phyloP scores from a whole-genome alignment of 768 basidiomycete genomes.

The Mrakia blollopis region DNA sequence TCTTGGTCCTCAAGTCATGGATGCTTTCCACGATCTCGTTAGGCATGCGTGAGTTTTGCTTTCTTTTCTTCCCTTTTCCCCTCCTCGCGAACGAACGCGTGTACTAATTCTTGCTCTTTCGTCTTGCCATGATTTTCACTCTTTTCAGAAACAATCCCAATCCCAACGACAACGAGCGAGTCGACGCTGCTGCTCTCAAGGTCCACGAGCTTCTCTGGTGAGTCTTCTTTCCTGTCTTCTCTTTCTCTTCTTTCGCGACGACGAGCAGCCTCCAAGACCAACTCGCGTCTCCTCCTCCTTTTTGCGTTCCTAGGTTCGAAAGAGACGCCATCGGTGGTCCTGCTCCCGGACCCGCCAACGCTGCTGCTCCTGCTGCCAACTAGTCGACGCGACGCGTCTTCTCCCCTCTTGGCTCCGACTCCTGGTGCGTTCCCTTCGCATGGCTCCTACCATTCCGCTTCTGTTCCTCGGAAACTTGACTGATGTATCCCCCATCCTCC shows the following conservation, averaged over 20 bases:
- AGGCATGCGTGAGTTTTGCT: background rate
- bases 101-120: background rate
- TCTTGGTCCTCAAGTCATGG: background rate
- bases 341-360: no score
- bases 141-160: background rate
- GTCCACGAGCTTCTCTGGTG: constrained; percentile 3
- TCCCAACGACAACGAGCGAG: background rate
- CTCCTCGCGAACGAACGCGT: background rate
- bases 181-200: background rate
- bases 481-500: no score
- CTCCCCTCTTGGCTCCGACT: no score
- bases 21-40: background rate
- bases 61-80: background rate
- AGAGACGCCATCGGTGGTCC: background rate
- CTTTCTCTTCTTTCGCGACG: background rate
- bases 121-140: background rate
- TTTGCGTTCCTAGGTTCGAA: background rate
- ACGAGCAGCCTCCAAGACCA: no score
- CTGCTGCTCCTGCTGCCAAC: no score
- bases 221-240: background rate
- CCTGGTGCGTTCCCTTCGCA: no score
- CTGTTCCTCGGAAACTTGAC: no score
- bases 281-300: background rate
- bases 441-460: no score
- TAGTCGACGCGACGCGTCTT: no score